phyloP scores from a whole-genome alignment of 2,329 filamentous ascomycete species.

The Penicillium aurantiogriseum region DNA sequence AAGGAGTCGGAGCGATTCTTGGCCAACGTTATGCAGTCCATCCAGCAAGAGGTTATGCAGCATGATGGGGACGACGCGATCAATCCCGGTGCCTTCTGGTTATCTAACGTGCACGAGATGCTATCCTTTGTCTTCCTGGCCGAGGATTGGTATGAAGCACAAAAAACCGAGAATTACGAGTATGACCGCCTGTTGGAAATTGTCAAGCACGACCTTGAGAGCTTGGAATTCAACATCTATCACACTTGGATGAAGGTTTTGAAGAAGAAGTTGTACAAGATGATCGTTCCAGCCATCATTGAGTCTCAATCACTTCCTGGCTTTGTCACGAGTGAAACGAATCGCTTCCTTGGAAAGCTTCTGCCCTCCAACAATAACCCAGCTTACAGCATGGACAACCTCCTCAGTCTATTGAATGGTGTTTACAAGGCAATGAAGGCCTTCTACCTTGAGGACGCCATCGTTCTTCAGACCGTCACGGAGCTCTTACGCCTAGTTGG shows the following conservation, averaged over 20 bases:
- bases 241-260: slow-evolving; percentile 99
- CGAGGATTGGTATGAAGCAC: slow-evolving; percentile 98
- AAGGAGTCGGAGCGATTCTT: slow-evolving; percentile 99
- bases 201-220: slow-evolving; percentile 98
- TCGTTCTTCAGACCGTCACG: slow-evolving; percentile 92
- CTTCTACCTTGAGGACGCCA: slow-evolving; percentile 93
- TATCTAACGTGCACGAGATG: slow-evolving; percentile 99
- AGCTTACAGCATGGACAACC: slow-evolving; percentile 99
- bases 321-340: slow-evolving; percentile 98
- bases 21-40: slow-evolving; percentile 99
- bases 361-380: slow-evolving; percentile 85
- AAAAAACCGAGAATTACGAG: slow-evolving; percentile 99
- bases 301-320: slow-evolving; percentile 97
- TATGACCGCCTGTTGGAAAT: slow-evolving; percentile 97
- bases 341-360: slow-evolving; percentile 95
- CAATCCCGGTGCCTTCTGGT: slow-evolving; percentile 96
- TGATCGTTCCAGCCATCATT: slow-evolving; percentile 99
- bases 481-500: slow-evolving; percentile 90
- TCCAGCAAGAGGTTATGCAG: slow-evolving; percentile 99
- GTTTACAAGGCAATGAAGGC: slow-evolving; percentile 99
- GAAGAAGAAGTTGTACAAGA: slow-evolving; percentile 99
- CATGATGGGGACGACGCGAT: slow-evolving; percentile 96
- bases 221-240: slow-evolving; percentile 99
- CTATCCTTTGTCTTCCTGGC: slow-evolving; percentile 98
- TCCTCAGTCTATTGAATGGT: slow-evolving; percentile 91